These are phyloP conservation scores for Saturnispora silvae DNA, from an alignment of 805 yeast genomes.

Conservation along the genomic window DNA sequence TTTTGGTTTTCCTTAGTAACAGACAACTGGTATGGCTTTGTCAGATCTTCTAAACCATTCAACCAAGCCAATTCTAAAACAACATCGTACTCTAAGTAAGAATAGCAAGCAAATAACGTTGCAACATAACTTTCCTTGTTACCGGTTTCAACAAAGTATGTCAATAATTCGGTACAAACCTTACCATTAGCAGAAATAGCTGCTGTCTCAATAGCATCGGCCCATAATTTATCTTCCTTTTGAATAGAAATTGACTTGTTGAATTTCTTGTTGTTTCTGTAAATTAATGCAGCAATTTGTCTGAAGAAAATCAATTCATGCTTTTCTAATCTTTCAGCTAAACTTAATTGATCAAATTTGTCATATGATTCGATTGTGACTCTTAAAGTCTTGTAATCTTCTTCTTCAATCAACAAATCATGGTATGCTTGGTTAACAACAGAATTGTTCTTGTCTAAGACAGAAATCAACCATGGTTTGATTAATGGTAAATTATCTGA, in stretches of 20 bases:
- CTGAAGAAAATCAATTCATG: slow-evolving; percentile 88
- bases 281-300: slow-evolving; percentile 89
- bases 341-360: slow-evolving; percentile 82
- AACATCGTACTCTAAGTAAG: slow-evolving; percentile 66
- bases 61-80: slow-evolving; percentile 90
- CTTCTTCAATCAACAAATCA: slow-evolving; percentile 90
- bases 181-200: slow-evolving; percentile 67
- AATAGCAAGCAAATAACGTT: slow-evolving; percentile 76
- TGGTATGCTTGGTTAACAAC: slow-evolving; percentile 94
- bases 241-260: slow-evolving; percentile 76
- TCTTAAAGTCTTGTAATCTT: slow-evolving; percentile 83
- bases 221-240: slow-evolving; percentile 90
- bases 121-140: slow-evolving; percentile 94
- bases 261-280: slow-evolving; percentile 92
- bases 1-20: slow-evolving; percentile 70
- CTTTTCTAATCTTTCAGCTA: slow-evolving; percentile 87
- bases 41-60: slow-evolving; percentile 69
- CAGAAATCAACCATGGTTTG: slow-evolving; percentile 89
- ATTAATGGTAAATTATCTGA: slow-evolving; percentile 94
- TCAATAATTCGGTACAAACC: slow-evolving; percentile 78
- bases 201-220: slow-evolving; percentile 88
- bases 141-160: slow-evolving; percentile 93
- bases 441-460: slow-evolving; percentile 79
- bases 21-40: slow-evolving; percentile 87
- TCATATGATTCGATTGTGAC: slow-evolving; percentile 83